Percentiles rank a stretch among this genome's conserved stretches.
Conservation (phyloP, 1,284 basidiomycete genomes). For the Ganoderma meredithae region DNA sequence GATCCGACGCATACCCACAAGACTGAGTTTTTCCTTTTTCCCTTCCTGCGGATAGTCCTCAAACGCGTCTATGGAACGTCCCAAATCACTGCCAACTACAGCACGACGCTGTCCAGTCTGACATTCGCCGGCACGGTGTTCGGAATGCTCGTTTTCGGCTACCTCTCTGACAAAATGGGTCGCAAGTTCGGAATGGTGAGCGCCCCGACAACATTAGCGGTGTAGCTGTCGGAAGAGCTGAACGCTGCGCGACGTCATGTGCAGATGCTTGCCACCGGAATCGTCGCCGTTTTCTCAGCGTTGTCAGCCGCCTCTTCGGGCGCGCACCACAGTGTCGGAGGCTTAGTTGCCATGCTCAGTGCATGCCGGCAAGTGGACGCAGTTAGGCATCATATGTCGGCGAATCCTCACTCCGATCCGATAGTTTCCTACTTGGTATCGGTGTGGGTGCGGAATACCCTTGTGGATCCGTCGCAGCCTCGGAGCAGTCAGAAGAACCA, state of each 20-base stretch:
- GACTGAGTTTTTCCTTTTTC: slow-evolving; percentile 18
- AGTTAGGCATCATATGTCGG: background rate
- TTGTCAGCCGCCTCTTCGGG: slow-evolving; percentile 88
- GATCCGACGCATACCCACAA: background rate
- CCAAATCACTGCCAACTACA: slow-evolving; percentile 59
- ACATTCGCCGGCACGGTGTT: slow-evolving; percentile 86
- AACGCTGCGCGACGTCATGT: slow-evolving; percentile 17
- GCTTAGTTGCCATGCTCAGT: slow-evolving; percentile 79
- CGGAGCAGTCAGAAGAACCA: slow-evolving; percentile 88
- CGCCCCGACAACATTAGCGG: background rate
- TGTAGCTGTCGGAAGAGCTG: background rate
- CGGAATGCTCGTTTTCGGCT: slow-evolving; percentile 82
- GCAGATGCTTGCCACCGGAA: slow-evolving; percentile 79
- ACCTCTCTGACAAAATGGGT: slow-evolving; percentile 86
- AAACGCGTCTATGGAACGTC: slow-evolving; percentile 67
- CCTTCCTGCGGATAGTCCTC: slow-evolving; percentile 54
- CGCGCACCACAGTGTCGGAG: slow-evolving; percentile 72
- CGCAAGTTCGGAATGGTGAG: slow-evolving; percentile 89
- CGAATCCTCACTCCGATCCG: background rate
- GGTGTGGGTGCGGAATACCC: slow-evolving; percentile 93
- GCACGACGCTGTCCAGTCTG: slow-evolving; percentile 69
- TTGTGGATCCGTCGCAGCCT: slow-evolving; percentile 89
- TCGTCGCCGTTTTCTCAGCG: slow-evolving; percentile 82
- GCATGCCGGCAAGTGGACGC: slow-evolving; percentile 71
- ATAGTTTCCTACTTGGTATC: slow-evolving; percentile 81